Percentiles rank a stretch among this genome's conserved stretches.
phyloP scores from a whole-genome alignment of 1,284 basidiomycete species.

The Ganoderma boninense region DNA sequence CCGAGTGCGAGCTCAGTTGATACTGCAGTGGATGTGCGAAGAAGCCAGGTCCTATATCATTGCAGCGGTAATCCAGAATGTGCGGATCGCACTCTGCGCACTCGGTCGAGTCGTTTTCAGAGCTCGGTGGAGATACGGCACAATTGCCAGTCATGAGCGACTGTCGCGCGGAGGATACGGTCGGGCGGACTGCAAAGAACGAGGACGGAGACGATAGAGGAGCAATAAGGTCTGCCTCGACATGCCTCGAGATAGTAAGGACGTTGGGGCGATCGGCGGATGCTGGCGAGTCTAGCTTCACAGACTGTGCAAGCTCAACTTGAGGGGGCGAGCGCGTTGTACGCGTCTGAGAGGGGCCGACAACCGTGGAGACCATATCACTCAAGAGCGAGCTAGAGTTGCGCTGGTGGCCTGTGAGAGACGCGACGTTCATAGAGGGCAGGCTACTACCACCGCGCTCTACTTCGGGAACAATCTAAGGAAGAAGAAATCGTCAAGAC shows the following conservation, averaged over 20 bases:
- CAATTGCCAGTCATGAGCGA: neutral
- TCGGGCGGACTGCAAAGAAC: neutral
- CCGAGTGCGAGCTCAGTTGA: neutral
- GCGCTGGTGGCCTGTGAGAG: neutral
- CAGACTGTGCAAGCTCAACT: neutral
- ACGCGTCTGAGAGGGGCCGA: neutral
- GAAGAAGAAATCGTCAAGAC: neutral
- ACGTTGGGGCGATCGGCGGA: neutral
- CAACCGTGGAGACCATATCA: neutral
- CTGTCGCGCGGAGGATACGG: neutral
- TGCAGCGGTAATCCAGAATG: neutral
- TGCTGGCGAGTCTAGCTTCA: neutral
- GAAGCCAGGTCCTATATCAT: neutral
- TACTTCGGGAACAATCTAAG: neutral
- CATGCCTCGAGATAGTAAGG: neutral
- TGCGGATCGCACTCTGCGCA: neutral
- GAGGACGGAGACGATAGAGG: neutral
- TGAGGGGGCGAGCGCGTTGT: neutral
- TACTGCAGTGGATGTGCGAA: neutral
- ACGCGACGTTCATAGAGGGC: neutral
- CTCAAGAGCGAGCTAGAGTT: neutral
- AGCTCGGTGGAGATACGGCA: neutral
- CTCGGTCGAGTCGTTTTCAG: neutral
- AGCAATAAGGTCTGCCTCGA: neutral
- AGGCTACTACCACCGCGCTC: neutral